Base-by-base conservation (phyloP, 768 basidiomycete species). In the Paxillus rubicundulus region DNA sequence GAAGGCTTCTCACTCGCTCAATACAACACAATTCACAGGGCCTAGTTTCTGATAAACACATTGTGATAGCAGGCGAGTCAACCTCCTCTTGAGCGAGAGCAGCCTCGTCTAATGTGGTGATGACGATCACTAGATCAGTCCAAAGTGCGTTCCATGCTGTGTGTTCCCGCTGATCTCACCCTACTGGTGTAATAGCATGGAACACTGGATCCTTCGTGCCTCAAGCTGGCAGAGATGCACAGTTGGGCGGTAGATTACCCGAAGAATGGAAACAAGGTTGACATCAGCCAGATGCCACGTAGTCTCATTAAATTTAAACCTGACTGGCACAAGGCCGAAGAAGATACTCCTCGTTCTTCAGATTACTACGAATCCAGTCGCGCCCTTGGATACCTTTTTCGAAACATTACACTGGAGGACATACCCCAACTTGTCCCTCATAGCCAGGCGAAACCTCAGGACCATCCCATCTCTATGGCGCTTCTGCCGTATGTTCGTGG, bases 181-280 rank as follows among this genome's bases (percentile, higher is more conserved):
- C 13, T 44, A 7, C 5, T 44, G 13, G 8, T 5, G 17, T 14
- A 12, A 8, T 56, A 89, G 85, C 66, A 77, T 3, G 89, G 90
- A 3, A 82, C 84, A 20, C 70, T 70, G 21, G 86, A 92, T 57
- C 59, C 66, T 1, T 62, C 70, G 42, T 92, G 91, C 64, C 53
- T 79, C 33, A 66, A 57, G 38, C 71, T 92, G 5, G 87, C 89
- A 3, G 70, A 72, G 46, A 65, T 90, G 86, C 62, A 54, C 50
- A 75, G 67, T 54, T 62, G 81, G 74, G 89, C 89, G 0, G 89
- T 92, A 4, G 89, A 91, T 61, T 92, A 88, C 63, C 82, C 87
- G 0, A 92, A 91, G 69, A 84, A 85, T 56, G 89, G 88, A 9
- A 79, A 79, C 34, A 78, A 82, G 2, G 85, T 89, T 21, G 70